Evolutionary conservation across 2,329 filamentous ascomycete genomes (phyloP), one percentile per base, ranked within the genome.

Genomic region (Alternaria triticina): DNA sequence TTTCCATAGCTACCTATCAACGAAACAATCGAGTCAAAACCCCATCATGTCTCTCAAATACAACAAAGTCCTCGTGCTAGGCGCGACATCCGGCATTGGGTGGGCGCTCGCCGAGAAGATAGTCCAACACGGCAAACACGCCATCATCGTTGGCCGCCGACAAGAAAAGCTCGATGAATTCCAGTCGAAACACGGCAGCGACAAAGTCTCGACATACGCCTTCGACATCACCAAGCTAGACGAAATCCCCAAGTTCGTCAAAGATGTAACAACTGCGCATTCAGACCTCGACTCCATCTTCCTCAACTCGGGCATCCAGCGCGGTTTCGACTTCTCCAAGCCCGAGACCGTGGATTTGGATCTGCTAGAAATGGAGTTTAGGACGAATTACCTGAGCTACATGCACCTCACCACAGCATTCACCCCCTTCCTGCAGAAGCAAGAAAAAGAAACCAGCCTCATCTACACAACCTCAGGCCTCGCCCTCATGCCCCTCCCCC

Each of bases 281-380:
- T 81, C 84, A 0, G 85, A 86, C 62, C 74, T 87, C 3, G 85
- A 86, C 69, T 83, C 81, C 61, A 73, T 86, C n/a, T 79, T 87
- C 61, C 71, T 87, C 52, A 86, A 87, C 74, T 82, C 83, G 1
- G 85, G 85, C n/a, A 83, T 86, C 30, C 85, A 87, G 71, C 79
- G 84, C 9, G 77, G 77, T 10, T 81, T 85, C 62, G 80, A 86
- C 70, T 86, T 86, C 68, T 78, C 81, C 22, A 80, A 85, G 47
- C 84, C 84, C 2, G 79, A 82, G 5, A 81, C 75, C 3, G 78
- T 87, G 49, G 81, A 86, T 62, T 70, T 86, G 6, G 69, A 75
- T 7, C 65, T 75, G 0, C 67, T 86, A 20, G 78, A 82, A 15
- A 68, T 82, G 27, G 85, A 86, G 67, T 74, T 86, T 54, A 79